Evolutionary conservation across 768 basidiomycete species (phyloP).

Genomic region (Boletales sp.): DNA sequence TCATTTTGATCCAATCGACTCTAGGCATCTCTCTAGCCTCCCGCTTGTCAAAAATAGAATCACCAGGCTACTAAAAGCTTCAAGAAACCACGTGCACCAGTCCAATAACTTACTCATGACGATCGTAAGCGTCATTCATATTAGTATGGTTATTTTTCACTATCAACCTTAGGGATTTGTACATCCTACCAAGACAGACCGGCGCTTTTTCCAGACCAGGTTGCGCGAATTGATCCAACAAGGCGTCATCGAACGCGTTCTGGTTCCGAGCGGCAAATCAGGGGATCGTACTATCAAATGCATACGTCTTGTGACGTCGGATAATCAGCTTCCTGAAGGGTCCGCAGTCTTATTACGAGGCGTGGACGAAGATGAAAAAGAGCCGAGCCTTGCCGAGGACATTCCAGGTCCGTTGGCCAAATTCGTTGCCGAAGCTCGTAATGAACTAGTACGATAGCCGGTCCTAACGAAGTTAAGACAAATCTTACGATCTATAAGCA

Average conservation of each 20-base stretch:
- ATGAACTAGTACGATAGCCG: slow-evolving; percentile 20
- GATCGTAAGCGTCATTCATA: slow-evolving; percentile 49
- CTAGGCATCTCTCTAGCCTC: slow-evolving; percentile 72
- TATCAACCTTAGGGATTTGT: slow-evolving; percentile 57
- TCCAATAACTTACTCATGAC: slow-evolving; percentile 75
- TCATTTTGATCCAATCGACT: slow-evolving; percentile 71
- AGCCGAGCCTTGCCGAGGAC: slow-evolving; percentile 26
- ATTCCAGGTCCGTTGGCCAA: slow-evolving; percentile 27
- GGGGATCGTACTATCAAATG: slow-evolving; percentile 53
- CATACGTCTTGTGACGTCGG: slow-evolving; percentile 57
- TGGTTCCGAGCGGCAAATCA: slow-evolving; percentile 58
- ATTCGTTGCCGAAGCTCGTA: background rate
- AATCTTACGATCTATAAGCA: slow-evolving; percentile 77
- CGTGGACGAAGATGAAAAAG: slow-evolving; percentile 42
- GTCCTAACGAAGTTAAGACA: slow-evolving; percentile 44
- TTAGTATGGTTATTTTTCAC: background rate
- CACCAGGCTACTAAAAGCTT: slow-evolving; percentile 65
- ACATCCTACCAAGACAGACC: slow-evolving; percentile 70
- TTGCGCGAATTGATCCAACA: slow-evolving; percentile 70
- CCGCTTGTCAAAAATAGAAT: slow-evolving; percentile 69
- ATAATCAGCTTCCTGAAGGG: slow-evolving; percentile 32
- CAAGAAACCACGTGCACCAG: slow-evolving; percentile 65
- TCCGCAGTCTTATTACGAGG: slow-evolving; percentile 34
- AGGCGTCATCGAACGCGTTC: slow-evolving; percentile 71
- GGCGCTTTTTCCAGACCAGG: slow-evolving; percentile 78